Evolutionary conservation across 2,329 filamentous ascomycete genomes (phyloP).

Genomic region (Diaporthe eres): DNA sequence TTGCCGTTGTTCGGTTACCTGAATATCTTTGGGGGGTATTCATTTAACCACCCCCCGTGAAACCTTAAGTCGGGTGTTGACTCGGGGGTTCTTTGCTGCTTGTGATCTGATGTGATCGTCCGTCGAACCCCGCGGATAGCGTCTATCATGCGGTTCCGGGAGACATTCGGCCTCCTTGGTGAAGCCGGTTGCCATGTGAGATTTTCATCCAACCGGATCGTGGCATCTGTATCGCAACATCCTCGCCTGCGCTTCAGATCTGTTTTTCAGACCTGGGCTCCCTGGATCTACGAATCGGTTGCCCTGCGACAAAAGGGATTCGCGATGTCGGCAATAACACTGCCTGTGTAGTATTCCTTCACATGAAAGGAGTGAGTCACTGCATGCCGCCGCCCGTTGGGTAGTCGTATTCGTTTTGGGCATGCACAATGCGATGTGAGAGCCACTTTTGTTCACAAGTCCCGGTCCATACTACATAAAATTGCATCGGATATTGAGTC

Average conservation of each 20-base stretch:
- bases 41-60: neutral
- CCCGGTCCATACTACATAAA: no score
- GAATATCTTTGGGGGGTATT: neutral
- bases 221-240: neutral
- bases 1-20: constrained; percentile 1
- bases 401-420: neutral
- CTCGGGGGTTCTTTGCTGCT: neutral
- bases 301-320: neutral
- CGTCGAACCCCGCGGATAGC: no score
- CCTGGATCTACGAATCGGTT: neutral
- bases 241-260: neutral
- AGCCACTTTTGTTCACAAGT: neutral
- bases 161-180: neutral
- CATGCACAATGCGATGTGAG: neutral
- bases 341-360: neutral
- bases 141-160: neutral
- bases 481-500: neutral
- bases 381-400: no score
- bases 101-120: neutral
- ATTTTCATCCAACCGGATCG: neutral
- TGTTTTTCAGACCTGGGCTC: neutral
- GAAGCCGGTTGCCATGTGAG: neutral
- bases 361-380: neutral
- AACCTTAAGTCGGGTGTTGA: neutral
- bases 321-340: neutral